A percentile compares a stretch with the other conserved stretches of the same genome.
These are phyloP conservation scores for Ceratobasidium sp. DNA, from an alignment of 1,284 basidiomycete genomes.

Conservation along the genomic window DNA sequence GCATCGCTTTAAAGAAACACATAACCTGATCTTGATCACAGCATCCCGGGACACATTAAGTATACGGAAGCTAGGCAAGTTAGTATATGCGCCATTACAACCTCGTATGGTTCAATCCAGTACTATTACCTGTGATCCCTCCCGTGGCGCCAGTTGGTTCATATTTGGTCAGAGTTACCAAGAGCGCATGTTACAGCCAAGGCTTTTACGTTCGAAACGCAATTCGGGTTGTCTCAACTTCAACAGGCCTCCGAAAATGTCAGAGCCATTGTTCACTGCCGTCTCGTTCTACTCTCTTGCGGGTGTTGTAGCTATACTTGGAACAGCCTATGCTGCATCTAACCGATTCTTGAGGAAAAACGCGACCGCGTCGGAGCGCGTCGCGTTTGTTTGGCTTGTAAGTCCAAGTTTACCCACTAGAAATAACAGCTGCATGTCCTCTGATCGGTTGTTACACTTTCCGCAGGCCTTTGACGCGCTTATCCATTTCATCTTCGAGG, in stretches of 20 bases:
- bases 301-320: constrained; percentile 46
- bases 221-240: background rate
- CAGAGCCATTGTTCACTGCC: constrained; percentile 45
- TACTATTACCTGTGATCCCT: background rate
- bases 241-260: constrained; percentile 19
- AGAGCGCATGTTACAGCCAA: background rate
- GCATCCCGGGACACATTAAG: background rate
- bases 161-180: background rate
- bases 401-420: constrained; percentile 1
- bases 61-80: background rate
- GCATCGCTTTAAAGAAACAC: too few relatives aligned
- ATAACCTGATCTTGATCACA: too few relatives aligned
- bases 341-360: constrained; percentile 43
- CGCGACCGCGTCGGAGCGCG: constrained; percentile 40
- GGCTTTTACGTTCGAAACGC: background rate
- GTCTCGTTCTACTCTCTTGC: constrained; percentile 47
- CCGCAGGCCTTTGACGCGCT: constrained; percentile 58
- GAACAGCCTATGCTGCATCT: constrained; percentile 35
- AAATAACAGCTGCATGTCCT: background rate
- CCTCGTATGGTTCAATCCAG: too few relatives aligned
- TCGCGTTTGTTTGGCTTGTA: constrained; percentile 49
- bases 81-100: background rate
- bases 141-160: background rate
- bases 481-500: constrained; percentile 83
- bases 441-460: background rate